Evolutionary conservation across 768 basidiomycete genomes (phyloP).

Genomic region (Russula abietina): DNA sequence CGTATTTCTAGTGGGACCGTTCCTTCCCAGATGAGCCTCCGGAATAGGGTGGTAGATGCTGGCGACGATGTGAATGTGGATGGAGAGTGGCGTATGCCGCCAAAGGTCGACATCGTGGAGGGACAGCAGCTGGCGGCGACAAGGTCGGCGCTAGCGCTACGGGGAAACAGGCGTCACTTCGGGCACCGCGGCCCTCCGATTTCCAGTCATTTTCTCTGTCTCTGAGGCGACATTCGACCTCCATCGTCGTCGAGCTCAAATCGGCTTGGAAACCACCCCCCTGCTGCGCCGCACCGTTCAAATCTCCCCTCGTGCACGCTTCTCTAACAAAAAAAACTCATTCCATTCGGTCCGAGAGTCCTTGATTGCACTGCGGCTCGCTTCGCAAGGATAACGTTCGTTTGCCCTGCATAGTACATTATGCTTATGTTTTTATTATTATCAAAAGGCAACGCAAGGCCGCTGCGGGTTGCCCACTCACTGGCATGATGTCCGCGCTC

Average conservation of each 20-base stretch:
- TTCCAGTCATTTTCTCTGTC: too few species aligned
- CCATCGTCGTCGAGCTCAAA: background rate
- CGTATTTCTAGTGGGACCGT: conserved; percentile 85
- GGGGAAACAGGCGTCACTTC: background rate
- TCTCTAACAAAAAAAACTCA: background rate
- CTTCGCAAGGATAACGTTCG: background rate
- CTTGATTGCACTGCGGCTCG: background rate
- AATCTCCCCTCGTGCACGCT: background rate
- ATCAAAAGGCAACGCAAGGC: conserved; percentile 1
- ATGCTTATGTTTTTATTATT: background rate
- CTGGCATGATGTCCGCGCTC: background rate
- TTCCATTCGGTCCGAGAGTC: too few species aligned
- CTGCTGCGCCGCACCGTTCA: background rate
- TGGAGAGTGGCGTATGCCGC: conserved; percentile 33
- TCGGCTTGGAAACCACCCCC: background rate
- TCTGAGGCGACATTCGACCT: background rate
- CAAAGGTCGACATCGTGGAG: conserved; percentile 31
- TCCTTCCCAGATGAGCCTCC: conserved; percentile 86
- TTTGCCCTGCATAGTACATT: background rate
- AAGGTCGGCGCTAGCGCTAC: background rate
- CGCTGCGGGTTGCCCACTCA: background rate
- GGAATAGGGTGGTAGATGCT: conserved; percentile 74
- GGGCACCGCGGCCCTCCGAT: background rate
- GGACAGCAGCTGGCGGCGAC: background rate
- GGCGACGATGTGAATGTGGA: conserved; percentile 43